Evolutionary conservation across 768 basidiomycete genomes (phyloP).

Genomic region (Termitomyces eurrhizus): DNA sequence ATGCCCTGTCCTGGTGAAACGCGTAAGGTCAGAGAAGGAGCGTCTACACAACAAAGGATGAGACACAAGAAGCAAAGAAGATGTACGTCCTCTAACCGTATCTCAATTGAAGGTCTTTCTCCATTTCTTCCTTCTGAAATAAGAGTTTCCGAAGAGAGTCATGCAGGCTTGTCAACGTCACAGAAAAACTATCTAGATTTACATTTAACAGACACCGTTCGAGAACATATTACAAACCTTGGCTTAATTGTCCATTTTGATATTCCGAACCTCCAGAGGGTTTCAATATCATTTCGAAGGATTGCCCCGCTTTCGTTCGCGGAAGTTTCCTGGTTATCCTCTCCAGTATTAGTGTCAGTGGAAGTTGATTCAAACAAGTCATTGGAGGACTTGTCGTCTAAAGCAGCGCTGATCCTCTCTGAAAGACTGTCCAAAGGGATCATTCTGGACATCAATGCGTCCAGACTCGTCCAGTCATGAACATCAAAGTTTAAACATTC

Average conservation of each 20-base stretch:
- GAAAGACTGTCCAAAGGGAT: conserved; percentile 49
- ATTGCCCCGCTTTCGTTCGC: conserved; percentile 3
- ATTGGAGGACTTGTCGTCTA: conserved; percentile 19
- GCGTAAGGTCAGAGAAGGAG: conserved; percentile 71
- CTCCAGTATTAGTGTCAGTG: not conserved
- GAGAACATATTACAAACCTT: conserved; percentile 37
- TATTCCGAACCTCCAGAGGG: conserved; percentile 26
- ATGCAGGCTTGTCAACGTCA: conserved; percentile 48
- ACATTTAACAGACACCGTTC: not conserved
- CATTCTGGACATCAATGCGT: conserved; percentile 51
- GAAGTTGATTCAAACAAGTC: not conserved
- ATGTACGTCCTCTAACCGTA: conserved; percentile 42
- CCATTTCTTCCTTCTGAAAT: conserved; percentile 44
- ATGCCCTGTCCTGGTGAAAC: conserved; percentile 65
- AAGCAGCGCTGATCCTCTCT: conserved; percentile 40
- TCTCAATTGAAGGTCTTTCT: conserved; percentile 46
- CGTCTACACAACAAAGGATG: conserved; percentile 36
- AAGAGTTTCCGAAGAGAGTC: conserved; percentile 39
- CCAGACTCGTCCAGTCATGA: conserved; percentile 53
- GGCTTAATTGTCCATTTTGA: conserved; percentile 62
- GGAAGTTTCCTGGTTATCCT: not conserved
- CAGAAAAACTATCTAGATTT: conserved; percentile 53
- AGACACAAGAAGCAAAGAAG: not conserved
- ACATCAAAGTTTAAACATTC: conserved; percentile 26
- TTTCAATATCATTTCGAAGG: not conserved